phyloP scores from a whole-genome alignment of 2,329 filamentous ascomycete species.

The Dryadomyces quercus-mongolicae region DNA sequence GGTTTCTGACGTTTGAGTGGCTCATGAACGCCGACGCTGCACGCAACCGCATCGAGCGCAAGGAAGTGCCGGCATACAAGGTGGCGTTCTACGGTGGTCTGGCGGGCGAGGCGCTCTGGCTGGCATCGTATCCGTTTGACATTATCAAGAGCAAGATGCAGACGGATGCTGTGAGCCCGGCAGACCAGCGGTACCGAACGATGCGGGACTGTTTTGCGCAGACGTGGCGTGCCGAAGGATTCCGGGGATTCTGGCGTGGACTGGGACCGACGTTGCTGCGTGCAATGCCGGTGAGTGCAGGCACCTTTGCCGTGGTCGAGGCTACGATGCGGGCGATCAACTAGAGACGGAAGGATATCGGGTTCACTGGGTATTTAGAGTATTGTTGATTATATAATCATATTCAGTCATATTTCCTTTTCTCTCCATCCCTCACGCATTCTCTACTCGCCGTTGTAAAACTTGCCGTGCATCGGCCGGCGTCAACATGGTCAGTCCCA shows the following conservation, averaged over 20 bases:
- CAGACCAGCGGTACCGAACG: slow-evolving; percentile 54
- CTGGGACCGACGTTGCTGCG: slow-evolving; percentile 81
- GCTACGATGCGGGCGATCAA: slow-evolving; percentile 52
- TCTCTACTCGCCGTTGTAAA: slow-evolving; percentile 53
- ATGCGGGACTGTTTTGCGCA: slow-evolving; percentile 87
- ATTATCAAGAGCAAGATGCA: slow-evolving; percentile 99
- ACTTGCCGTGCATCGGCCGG: slow-evolving; percentile 55
- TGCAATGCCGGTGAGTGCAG: slow-evolving; percentile 93
- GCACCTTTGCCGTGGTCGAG: slow-evolving; percentile 85
- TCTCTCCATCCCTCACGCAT: slow-evolving; percentile 17
- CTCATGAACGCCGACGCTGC: slow-evolving; percentile 84
- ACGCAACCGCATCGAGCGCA: slow-evolving; percentile 63
- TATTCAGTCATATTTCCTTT: slow-evolving; percentile 32
- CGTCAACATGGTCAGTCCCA: slow-evolving; percentile 48
- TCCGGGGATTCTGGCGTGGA: slow-evolving; percentile 87
- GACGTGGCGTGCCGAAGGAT: slow-evolving; percentile 66
- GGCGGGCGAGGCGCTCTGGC: slow-evolving; percentile 88
- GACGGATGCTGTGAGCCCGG: slow-evolving; percentile 73
- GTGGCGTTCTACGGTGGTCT: slow-evolving; percentile 86
- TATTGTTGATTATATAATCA: background rate
- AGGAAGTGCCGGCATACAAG: slow-evolving; percentile 71
- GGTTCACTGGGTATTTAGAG: no score
- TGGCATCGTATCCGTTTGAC: slow-evolving; percentile 88
- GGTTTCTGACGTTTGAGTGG: slow-evolving; percentile 93
- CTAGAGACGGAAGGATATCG: no score